Evolutionary conservation across 306 rosid species (phyloP), one percentile per base, ranked within the genome.

Genomic region (Cucumis hystrix): DNA sequence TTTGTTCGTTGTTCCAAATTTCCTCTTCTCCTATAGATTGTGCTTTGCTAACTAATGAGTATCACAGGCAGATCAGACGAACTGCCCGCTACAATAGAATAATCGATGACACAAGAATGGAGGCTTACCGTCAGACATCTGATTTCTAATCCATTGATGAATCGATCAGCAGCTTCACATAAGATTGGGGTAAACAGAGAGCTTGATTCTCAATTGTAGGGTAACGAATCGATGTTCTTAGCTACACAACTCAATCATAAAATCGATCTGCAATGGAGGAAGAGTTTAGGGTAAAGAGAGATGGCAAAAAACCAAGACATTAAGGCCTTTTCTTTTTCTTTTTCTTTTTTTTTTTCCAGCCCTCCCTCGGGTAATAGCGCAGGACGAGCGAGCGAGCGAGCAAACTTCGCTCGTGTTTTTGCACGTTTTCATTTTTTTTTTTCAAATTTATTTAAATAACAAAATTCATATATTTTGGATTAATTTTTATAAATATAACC

Each of bases 41-140:
- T 20, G 55, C 12, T 66, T 41, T 68, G 3, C 14, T 41, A n/a
- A 68, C 74, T 41, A 20, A 41, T 6, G 54, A 11, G 55, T 12
- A 21, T 20, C 55, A 21, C 37, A 35, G 4, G 37, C 55, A 68
- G 35, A 68, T 43, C 56, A 68, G 20, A 68, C 56, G 56, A 68
- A 23, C 56, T 20, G 56, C 40, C 67, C 37, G 37, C 74, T 41
- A 47, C 18, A 20, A 68, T 43, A 7, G 74, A 68, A 40, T 11
- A 68, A 68, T 68, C 56, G 14, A 68, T 43, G 20, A 20, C 18
- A 43, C 10, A 21, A 68, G 55, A 67, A 67, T 7, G 18, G 35
- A 41, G 33, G 55, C 75, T 69, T 45, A 43, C 57, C 75, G 75
- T 69, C 37, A 45, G n/a, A 69, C 75, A 69, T 69, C 75, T 45